Conservation (phyloP, 106 monocot genomes). For the Platanthera zijinensis region DNA sequence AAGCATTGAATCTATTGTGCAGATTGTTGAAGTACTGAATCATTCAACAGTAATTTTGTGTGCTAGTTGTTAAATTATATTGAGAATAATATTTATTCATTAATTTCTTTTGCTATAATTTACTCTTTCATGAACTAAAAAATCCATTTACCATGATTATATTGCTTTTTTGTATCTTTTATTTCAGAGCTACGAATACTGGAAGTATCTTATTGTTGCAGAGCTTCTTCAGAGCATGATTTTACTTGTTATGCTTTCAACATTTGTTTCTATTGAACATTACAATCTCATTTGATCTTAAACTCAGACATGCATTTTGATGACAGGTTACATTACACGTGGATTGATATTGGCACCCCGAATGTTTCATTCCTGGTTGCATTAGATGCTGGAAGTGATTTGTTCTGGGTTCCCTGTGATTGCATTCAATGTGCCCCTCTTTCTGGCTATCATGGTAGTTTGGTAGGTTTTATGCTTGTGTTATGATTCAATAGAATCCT, state of each 20-base stretch:
- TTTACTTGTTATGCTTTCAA: neutral
- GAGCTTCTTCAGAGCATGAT: neutral
- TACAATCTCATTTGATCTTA: neutral
- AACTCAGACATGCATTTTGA: neutral
- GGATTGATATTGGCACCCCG: conserved; percentile 97
- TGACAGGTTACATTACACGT: conserved; percentile 87
- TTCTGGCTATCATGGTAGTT: conserved; percentile 50
- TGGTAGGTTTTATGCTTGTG: conserved; percentile 35
- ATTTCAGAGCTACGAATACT: neutral
- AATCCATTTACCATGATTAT: neutral
- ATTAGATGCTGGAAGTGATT: conserved; percentile 88
- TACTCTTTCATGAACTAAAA: neutral
- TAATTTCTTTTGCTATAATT: neutral
- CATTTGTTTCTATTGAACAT: neutral
- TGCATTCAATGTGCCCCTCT: conserved; percentile 81
- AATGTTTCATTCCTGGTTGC: conserved; percentile 90
- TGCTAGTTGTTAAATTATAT: neutral
- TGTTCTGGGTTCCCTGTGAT: conserved; percentile 95
- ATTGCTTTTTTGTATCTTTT: neutral
- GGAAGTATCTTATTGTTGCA: neutral
- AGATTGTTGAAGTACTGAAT: neutral
- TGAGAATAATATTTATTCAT: neutral
- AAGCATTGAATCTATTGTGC: neutral
- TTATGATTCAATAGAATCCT: neutral
- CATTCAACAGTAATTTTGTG: neutral